A percentile compares a stretch with the other conserved stretches of the same genome.
Conservation (phyloP, 225 moss, liverwort and hornwort species). For the Asterella californica region DNA sequence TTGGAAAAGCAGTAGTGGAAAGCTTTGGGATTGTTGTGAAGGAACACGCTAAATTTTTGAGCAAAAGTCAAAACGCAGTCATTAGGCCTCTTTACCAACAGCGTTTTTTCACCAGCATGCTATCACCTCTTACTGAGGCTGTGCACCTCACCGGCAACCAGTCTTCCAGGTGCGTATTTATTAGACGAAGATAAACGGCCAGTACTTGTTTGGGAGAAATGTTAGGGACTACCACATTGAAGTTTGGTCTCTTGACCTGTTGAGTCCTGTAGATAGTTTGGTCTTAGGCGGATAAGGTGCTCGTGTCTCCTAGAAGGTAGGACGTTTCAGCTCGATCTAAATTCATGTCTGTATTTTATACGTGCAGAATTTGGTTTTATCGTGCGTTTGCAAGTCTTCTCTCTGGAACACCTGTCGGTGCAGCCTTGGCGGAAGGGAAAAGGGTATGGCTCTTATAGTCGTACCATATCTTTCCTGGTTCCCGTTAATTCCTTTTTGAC, state of each 20-base stretch:
- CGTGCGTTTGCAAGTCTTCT: conserved; percentile 66
- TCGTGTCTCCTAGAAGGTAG: background rate
- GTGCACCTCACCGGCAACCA: conserved; percentile 44
- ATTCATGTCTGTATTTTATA: background rate
- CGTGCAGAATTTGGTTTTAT: conserved; percentile 65
- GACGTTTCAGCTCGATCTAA: background rate
- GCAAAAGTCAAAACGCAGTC: conserved; percentile 60
- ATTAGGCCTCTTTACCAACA: conserved; percentile 76
- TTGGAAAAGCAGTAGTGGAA: conserved; percentile 57
- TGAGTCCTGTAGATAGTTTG: background rate
- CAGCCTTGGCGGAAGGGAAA: conserved; percentile 56
- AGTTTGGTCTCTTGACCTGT: background rate
- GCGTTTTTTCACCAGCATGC: conserved; percentile 67
- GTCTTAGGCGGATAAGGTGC: background rate
- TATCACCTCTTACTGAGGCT: conserved; percentile 59
- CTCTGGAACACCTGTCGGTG: conserved; percentile 56
- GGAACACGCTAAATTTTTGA: conserved; percentile 50
- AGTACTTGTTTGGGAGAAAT: background rate
- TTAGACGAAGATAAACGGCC: background rate
- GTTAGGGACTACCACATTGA: background rate
- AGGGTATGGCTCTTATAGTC: conserved; percentile 36
- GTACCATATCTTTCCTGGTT: background rate
- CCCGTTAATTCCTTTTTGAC: background rate
- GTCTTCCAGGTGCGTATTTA: conserved; percentile 45
- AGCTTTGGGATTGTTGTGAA: conserved; percentile 58